Percentiles rank a stretch among this genome's conserved stretches.
Conservation (phyloP, 2,329 filamentous ascomycete genomes). For the Ceratocystis lukuohia region DNA sequence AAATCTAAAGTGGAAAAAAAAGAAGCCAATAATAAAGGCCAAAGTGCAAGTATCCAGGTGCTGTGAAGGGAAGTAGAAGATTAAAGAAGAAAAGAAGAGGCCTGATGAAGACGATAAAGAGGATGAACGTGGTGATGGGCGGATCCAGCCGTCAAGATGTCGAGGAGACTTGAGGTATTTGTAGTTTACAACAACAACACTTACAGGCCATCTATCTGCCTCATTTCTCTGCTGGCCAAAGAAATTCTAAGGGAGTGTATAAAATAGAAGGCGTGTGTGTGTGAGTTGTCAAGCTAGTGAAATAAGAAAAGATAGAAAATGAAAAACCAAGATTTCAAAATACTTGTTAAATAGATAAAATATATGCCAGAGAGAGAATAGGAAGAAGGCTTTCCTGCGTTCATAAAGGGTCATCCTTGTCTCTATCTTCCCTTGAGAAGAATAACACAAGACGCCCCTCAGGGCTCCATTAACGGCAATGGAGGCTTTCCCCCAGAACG, state of each 20-base stretch:
- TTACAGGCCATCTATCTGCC: neutral
- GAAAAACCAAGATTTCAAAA: neutral
- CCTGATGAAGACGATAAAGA: neutral
- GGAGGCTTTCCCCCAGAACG: neutral
- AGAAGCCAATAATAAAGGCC: neutral
- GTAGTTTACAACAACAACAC: neutral
- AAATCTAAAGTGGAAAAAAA: neutral
- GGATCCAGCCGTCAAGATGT: neutral
- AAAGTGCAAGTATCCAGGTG: neutral
- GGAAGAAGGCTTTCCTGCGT: neutral
- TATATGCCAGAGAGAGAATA: neutral
- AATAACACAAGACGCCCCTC: neutral
- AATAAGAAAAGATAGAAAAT: neutral
- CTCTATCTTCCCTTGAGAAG: neutral
- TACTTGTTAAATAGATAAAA: neutral
- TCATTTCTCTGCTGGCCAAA: neutral
- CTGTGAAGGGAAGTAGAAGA: too few relatives aligned
- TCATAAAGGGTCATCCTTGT: neutral
- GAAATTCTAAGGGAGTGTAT: neutral
- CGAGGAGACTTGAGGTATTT: slow-evolving; percentile 3
- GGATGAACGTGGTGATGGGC: neutral
- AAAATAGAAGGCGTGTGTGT: neutral
- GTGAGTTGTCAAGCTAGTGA: neutral
- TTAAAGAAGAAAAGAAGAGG: neutral
- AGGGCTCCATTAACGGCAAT: neutral